These are phyloP conservation scores for Perkinsela sp. DNA, from an alignment of 208 protist genomes.

Conservation along the genomic window DNA sequence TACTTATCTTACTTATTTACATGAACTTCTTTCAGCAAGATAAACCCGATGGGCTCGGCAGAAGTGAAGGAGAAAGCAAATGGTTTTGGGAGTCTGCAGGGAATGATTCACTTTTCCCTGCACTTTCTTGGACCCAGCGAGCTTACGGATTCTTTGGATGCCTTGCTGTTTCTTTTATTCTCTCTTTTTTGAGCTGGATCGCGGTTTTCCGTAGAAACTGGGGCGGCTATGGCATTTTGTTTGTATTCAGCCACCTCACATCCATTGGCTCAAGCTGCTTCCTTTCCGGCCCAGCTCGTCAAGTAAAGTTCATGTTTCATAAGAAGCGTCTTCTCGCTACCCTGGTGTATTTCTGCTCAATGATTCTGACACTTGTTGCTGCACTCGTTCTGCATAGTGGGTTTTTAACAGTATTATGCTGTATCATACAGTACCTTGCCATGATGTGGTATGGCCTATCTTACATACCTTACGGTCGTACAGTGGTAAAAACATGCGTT, in stretches of 20 bases:
- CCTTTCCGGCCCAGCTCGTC: slow-evolving; percentile 27
- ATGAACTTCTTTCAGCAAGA: neutral
- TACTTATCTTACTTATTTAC: neutral
- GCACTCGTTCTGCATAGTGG: slow-evolving; percentile 22
- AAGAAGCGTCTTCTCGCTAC: slow-evolving; percentile 37
- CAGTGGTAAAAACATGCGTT: slow-evolving; percentile 8
- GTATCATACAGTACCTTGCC: slow-evolving; percentile 25
- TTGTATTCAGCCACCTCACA: slow-evolving; percentile 22
- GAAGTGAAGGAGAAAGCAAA: neutral
- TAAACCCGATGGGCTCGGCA: neutral
- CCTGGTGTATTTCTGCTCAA: slow-evolving; percentile 22
- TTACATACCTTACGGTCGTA: slow-evolving; percentile 44
- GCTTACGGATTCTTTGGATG: slow-evolving; percentile 46
- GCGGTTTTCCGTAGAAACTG: slow-evolving; percentile 28
- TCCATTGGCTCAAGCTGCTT: slow-evolving; percentile 28
- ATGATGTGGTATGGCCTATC: slow-evolving; percentile 55
- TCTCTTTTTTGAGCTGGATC: slow-evolving; percentile 42
- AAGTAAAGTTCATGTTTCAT: slow-evolving; percentile 44
- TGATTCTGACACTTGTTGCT: slow-evolving; percentile 29
- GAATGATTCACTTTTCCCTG: slow-evolving; percentile 26
- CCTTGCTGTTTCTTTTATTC: slow-evolving; percentile 30
- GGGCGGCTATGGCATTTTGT: slow-evolving; percentile 52
- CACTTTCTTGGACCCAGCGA: slow-evolving; percentile 32
- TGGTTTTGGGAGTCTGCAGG: slow-evolving; percentile 2
- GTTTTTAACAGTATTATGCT: slow-evolving; percentile 18